phyloP scores from a whole-genome alignment of 2,329 filamentous ascomycete genomes.

The Fusarium floridanum region DNA sequence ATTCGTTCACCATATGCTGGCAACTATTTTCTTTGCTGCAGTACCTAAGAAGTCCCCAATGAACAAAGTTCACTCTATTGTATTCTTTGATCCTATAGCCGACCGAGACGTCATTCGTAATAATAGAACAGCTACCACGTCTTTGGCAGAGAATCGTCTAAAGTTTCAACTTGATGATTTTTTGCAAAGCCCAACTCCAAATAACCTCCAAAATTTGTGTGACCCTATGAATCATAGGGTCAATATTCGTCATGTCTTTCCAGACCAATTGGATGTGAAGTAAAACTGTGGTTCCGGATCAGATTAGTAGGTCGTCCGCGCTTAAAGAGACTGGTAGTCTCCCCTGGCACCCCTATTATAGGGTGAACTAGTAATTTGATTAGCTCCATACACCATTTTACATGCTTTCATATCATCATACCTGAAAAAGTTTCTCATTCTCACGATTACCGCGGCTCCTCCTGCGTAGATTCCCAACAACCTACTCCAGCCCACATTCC shows the following conservation, averaged over 20 bases:
- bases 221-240: neutral
- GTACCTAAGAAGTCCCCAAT: neutral
- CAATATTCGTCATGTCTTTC: neutral
- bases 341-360: neutral
- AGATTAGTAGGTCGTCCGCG: neutral
- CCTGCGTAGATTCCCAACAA: conserved; percentile 2
- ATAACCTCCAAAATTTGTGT: neutral
- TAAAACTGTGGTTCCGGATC: neutral
- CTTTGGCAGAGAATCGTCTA: neutral
- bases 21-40: neutral
- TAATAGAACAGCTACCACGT: neutral
- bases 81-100: too few relatives aligned
- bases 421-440: neutral
- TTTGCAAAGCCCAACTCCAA: neutral
- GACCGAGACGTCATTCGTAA: too few relatives aligned
- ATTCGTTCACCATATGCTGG: neutral
- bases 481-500: neutral
- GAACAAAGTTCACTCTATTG: neutral
- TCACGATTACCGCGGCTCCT: conserved; percentile 1
- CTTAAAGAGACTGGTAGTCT: neutral
- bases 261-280: neutral
- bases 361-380: neutral
- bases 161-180: neutral
- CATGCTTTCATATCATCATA: neutral
- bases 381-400: neutral